Evolutionary conservation across 1,284 basidiomycete species (phyloP).

Genomic region (Boletus semigastroideus): DNA sequence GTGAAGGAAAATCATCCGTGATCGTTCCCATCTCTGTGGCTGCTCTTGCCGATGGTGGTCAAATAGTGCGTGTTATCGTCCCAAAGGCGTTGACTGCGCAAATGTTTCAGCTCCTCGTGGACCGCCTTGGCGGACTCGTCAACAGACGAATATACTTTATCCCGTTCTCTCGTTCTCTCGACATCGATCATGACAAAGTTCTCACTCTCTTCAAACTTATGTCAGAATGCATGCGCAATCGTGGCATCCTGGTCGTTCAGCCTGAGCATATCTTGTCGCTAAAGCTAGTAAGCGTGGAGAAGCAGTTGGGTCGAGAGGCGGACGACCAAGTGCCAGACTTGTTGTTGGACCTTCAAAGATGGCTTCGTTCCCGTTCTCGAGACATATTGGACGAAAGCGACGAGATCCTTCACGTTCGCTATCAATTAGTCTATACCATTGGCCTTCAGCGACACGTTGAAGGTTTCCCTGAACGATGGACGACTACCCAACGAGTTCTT

Average conservation of each 20-base stretch:
- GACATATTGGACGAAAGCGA: neutral
- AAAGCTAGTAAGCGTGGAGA: neutral
- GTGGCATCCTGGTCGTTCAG: neutral
- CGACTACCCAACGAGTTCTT: neutral
- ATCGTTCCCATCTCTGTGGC: slow-evolving; percentile 47
- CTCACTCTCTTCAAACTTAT: neutral
- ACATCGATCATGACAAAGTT: neutral
- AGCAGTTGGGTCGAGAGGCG: neutral
- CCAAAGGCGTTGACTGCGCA: neutral
- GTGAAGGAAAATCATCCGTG: slow-evolving; percentile 39
- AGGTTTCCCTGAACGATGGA: neutral
- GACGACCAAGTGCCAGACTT: neutral
- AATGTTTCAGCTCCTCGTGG: neutral
- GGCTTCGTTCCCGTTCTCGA: neutral
- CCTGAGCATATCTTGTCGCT: neutral
- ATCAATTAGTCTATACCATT: neutral
- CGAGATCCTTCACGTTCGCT: neutral
- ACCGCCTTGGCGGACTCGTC: neutral
- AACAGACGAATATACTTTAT: neutral
- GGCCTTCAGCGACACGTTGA: neutral
- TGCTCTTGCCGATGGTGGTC: slow-evolving; percentile 40
- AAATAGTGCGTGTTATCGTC: slow-evolving; percentile 26
- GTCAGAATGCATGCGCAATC: too few relatives aligned
- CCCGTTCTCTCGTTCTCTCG: neutral
- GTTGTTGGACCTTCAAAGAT: neutral